These are phyloP conservation scores for Closterium sp. DNA, from an alignment of 139 green algal species.

Conservation along the genomic window DNA sequence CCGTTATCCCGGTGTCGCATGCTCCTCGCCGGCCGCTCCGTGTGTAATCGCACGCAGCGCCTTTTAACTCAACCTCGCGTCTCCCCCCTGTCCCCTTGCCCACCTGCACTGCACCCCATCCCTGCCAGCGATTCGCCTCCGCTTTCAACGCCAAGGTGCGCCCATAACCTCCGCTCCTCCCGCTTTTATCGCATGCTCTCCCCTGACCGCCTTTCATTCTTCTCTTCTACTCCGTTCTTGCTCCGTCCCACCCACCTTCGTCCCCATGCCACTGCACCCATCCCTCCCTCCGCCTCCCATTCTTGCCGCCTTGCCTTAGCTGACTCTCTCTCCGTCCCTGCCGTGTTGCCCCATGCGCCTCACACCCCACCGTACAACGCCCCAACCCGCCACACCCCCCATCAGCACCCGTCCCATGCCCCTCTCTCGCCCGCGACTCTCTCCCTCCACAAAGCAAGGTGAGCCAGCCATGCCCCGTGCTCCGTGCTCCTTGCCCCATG, in stretches of 20 bases:
- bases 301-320: background rate
- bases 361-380: background rate
- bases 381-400: background rate
- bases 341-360: background rate
- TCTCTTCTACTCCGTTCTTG: background rate
- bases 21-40: too few species aligned
- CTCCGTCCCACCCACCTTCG: background rate
- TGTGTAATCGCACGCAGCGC: background rate
- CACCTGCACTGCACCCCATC: background rate
- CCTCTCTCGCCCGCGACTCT: background rate
- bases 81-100: background rate
- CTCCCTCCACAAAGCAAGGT: background rate
- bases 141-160: background rate
- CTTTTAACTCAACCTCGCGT: background rate
- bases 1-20: background rate
- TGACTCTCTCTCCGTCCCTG: background rate
- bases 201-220: background rate
- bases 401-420: background rate
- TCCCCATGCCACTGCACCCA: background rate
- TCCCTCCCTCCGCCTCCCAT: background rate
- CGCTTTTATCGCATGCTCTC: slow-evolving; percentile 42
- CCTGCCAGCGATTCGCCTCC: background rate
- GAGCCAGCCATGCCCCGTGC: background rate
- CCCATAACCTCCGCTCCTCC: background rate
- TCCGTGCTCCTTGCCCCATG: background rate